These are phyloP conservation scores for Debaryomyces psychrophilus DNA, from an alignment of 1,139 yeast genomes.

Conservation along the genomic window DNA sequence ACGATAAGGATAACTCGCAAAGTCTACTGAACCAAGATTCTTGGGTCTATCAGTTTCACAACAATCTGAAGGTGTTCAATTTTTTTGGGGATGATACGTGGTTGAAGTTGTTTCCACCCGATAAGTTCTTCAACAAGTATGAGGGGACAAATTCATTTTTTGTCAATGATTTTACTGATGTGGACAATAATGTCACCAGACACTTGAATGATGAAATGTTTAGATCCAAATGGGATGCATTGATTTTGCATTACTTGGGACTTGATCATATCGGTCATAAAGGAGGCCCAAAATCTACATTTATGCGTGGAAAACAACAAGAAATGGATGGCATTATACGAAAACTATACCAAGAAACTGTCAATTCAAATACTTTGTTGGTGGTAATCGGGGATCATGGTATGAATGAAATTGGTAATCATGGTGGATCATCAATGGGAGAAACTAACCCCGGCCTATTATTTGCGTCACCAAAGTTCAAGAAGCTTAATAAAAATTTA, in stretches of 20 bases:
- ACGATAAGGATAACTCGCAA: slow-evolving; percentile 76
- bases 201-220: slow-evolving; percentile 66
- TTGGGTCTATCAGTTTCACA: slow-evolving; percentile 72
- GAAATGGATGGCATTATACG: slow-evolving; percentile 81
- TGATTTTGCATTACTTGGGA: slow-evolving; percentile 89
- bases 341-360: slow-evolving; percentile 50
- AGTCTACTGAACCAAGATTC: slow-evolving; percentile 79
- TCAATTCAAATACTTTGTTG: slow-evolving; percentile 55
- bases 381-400: slow-evolving; percentile 94
- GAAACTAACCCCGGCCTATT: slow-evolving; percentile 87
- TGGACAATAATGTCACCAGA: slow-evolving; percentile 89
- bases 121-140: slow-evolving; percentile 53
- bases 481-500: slow-evolving; percentile 20
- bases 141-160: slow-evolving; percentile 96
- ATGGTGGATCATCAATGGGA: slow-evolving; percentile 91
- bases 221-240: slow-evolving; percentile 68
- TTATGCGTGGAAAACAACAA: slow-evolving; percentile 77
- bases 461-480: slow-evolving; percentile 65
- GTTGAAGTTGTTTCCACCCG: slow-evolving; percentile 81
- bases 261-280: slow-evolving; percentile 97
- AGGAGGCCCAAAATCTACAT: slow-evolving; percentile 82
- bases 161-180: slow-evolving; percentile 92
- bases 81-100: slow-evolving; percentile 98
- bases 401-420: slow-evolving; percentile 92
- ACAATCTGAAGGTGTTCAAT: slow-evolving; percentile 53